Base-by-base conservation (phyloP, 225 moss, liverwort and hornwort genomes). In the Climacium dendroides region DNA sequence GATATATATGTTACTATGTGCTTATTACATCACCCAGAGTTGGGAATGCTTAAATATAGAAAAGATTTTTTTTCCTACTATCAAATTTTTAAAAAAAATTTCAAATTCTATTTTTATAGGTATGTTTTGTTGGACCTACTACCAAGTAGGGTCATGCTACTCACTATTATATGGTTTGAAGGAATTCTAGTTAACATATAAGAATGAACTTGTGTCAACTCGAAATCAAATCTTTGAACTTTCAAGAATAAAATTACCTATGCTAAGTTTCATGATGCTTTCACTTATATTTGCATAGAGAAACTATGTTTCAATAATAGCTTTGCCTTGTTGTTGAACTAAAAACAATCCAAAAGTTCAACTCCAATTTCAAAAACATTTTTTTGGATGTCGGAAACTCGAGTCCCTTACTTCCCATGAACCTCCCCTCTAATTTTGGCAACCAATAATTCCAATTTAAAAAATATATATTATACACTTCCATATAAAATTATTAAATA, bases 151-250 rank as follows among this genome's bases (percentile, higher is more conserved):
- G 0, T 9, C 0, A 1, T 30, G 4, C 18, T 1, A 47, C 1
- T 48, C 1, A 30, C 6, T 47, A 48, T 4, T 73, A 6, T 18
- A 11, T 18, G 2, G 11, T 10, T 17, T 28, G 10, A 43, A 0
- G 2, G 3, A 45, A 9, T 72, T 28, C 16, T 45, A 45, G 10
- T 10, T 72, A 28, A 6, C 3, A 17, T 9, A 17, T 5, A 17
- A 72, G 1, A 71, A 2, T 72, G 10, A 45, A 45, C 5, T 72
- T 29, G 1, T 45, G 0, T 11, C 2, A 47, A 72, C 4, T 29
- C 0, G 0, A 0, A 47, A 11, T 47, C 6, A 4, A 45, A 29
- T 18, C 4, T 47, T 0, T 2, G 0, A 45, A 1, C 18, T 29
- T 47, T 29, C 0, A 2, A 47, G 4, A 73, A 0, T 30, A 47